Evolutionary conservation across 2,329 filamentous ascomycete genomes (phyloP).

Genomic region (Xylaria sp.): DNA sequence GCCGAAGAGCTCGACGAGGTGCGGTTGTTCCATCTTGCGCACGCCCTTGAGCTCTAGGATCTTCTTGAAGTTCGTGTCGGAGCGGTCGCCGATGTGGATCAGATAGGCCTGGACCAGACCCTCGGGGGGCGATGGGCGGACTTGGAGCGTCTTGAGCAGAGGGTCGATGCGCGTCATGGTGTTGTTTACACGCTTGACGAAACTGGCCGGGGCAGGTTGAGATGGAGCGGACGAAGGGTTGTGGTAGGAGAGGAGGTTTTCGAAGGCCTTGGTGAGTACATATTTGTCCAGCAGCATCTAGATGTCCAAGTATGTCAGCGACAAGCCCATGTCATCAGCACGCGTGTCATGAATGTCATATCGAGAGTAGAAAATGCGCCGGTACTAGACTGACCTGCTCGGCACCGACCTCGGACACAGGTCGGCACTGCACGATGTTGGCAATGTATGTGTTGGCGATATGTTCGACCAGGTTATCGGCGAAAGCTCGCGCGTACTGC

Average conservation of each 20-base stretch:
- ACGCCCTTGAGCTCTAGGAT: conserved; percentile 96
- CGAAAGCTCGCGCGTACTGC: conserved; percentile 93
- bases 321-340: background rate
- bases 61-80: conserved; percentile 93
- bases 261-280: conserved; percentile 79
- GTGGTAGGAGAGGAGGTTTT: conserved; percentile 71
- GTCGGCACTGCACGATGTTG: conserved; percentile 86
- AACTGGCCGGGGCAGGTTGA: conserved; percentile 60
- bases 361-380: background rate
- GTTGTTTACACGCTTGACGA: conserved; percentile 83
- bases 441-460: conserved; percentile 78
- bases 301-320: conserved; percentile 5
- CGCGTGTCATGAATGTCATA: background rate
- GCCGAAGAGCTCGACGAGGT: conserved; percentile 83
- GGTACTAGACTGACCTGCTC: conserved; percentile 69
- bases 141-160: conserved; percentile 94
- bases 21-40: conserved; percentile 78
- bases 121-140: conserved; percentile 87
- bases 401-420: conserved; percentile 90
- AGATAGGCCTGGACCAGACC: conserved; percentile 96
- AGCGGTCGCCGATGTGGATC: conserved; percentile 93
- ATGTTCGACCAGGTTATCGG: conserved; percentile 92
- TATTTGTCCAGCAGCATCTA: conserved; percentile 97
- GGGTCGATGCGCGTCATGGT: conserved; percentile 88
- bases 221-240: conserved; percentile 49